Base-by-base conservation (phyloP, 257 asterid genomes). In the Phtheirospermum japonicum region DNA sequence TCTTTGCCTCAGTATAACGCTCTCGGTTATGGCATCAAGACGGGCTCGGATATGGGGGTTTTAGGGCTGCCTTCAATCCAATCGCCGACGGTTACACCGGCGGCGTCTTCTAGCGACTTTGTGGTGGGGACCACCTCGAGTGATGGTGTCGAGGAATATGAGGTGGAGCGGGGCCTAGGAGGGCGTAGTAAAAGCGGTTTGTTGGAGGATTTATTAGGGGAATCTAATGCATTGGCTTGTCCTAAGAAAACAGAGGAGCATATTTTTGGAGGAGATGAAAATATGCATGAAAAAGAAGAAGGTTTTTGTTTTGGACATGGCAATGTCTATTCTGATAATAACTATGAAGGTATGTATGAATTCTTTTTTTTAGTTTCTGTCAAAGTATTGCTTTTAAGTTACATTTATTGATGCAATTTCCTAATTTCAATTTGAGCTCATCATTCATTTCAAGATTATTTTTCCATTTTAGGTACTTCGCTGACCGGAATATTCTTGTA, bases 21-120 rank as follows among this genome's bases (percentile, higher is more conserved):
- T 49, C 46, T 68, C 12, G 42, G 20, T 52, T 82, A 45, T 12
- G 13, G 33, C 9, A 19, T 9, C 14, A 9, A 66, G 9, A 2
- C 57, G 9, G 60, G 8, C 7, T 42, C 55, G 0, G 58, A 52
- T 11, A 50, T 61, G 59, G 77, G 58, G 30, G 48, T 7, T 31
- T 56, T 69, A 9, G 90, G 71, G 78, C 80, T 77, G 33, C 83
- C 88, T 69, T 77, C 87, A 61, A 65, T 77, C 79, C 88, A 75
- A 80, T 66, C 77, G 7, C 20, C 74, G 49, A 42, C 63, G 1
- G 37, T 30, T 14, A 68, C 87, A 2, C 72, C 82, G 36, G 64
- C 79, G 13, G 75, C 74, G 8, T 77, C 87, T 11, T 69, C 79
- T 0, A 66, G 65, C 28, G 80, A 76, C 46, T 66, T 74, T 9